Evolutionary conservation across 352 stramenopile species (phyloP), one percentile per base, ranked within the genome.

Genomic region (Globisporangium parvum): DNA sequence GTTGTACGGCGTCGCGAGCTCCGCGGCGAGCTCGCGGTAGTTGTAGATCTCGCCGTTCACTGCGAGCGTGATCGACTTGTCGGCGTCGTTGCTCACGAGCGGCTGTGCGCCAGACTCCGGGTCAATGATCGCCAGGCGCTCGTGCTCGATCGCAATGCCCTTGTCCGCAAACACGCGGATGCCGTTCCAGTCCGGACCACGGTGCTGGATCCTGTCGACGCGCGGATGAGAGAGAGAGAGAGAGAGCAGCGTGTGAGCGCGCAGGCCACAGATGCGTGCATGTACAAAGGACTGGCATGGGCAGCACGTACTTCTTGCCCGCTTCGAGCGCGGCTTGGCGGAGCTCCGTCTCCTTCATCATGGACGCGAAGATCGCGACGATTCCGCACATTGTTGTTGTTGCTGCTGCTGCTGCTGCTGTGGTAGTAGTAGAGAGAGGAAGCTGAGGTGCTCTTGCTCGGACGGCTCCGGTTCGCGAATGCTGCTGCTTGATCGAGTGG

Each of bases 41-140:
- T 99, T 99, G 90, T 99, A 99, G 59, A 99, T 98, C 78, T 99
- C 97, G 48, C 97, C 96, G 74, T 99, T 99, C 40, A 96, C 96
- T 8, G 96, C 92, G 6, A 98, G 87, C 63, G 97, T 98, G 59
- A 99, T 85, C 47, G 78, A 83, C 44, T 67, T 59, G 42, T 73
- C 68, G 10, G 78, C 69, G 66, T 98, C 93, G 69, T 85, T 88
- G 65, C 77, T 93, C 54, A 91, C 73, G 9, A 97, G 74, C 47
- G 90, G 90, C 69, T 98, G 91, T n/a, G 85, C 85, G 51, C 91
- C 91, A 33, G 86, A 98, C 67, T 99, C 96, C 6, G 97, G 97
- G 83, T 99, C 96, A 68, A 99, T 98, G 71, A 99, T 99, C 21
- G 95, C 95, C 21, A 99, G 77, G 49, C 97, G 93, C 70, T 99